Percentiles rank a stretch among this genome's conserved stretches.
These are phyloP conservation scores for Malus hybrid DNA, from an alignment of 331 rosid genomes.

Conservation along the genomic window DNA sequence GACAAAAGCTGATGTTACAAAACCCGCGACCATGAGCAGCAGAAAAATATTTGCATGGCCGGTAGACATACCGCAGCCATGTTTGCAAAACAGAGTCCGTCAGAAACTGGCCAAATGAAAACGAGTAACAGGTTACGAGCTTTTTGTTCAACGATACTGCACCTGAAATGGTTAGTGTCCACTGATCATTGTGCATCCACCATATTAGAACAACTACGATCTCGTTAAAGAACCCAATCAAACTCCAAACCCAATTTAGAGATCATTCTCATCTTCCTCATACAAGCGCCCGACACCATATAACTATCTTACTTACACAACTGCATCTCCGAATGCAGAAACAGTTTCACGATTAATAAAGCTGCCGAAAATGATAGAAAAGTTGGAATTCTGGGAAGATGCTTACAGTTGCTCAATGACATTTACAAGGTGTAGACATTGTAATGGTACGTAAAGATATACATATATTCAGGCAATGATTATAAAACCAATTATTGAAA, in stretches of 20 bases:
- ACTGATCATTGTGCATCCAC: too few species aligned
- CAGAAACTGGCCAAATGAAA: too few species aligned
- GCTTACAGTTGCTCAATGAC: background rate
- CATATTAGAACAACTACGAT: too few species aligned
- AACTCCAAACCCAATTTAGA: background rate
- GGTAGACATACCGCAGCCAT: too few species aligned
- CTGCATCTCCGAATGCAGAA: background rate
- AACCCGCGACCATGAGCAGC: too few species aligned
- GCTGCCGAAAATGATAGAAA: background rate
- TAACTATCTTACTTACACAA: background rate
- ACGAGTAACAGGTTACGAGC: too few species aligned
- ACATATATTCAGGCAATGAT: constrained; percentile 2
- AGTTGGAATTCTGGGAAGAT: background rate
- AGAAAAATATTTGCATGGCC: too few species aligned
- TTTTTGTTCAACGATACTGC: too few species aligned
- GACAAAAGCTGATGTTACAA: too few species aligned
- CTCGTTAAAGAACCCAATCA: background rate
- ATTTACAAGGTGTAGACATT: background rate
- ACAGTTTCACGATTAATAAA: background rate
- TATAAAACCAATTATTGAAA: background rate
- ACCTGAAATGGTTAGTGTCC: too few species aligned
- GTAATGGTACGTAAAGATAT: background rate
- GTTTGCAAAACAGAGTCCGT: too few species aligned
- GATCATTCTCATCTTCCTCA: background rate
- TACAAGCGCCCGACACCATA: background rate